These are phyloP conservation scores for Penicillium hordei DNA, from an alignment of 2,329 filamentous ascomycete species.

Conservation along the genomic window DNA sequence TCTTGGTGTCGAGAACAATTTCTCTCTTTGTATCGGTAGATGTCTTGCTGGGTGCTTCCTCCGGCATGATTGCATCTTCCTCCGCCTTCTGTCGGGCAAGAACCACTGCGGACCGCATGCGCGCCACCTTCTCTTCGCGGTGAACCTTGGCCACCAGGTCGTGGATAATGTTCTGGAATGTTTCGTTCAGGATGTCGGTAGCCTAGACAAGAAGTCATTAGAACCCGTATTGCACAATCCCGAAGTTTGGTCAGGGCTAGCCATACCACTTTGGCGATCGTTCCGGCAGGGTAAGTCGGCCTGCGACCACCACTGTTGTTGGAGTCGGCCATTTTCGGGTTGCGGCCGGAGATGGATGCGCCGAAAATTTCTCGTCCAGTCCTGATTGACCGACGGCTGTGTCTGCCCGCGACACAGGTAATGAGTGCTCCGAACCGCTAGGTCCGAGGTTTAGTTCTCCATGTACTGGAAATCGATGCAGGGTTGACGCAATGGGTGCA, in stretches of 20 bases:
- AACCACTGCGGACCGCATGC: slow-evolving; percentile 54
- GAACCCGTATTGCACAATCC: not conserved
- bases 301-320: slow-evolving; percentile 30
- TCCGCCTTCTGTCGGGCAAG: slow-evolving; percentile 47
- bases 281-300: slow-evolving; percentile 36
- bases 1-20: slow-evolving; percentile 36
- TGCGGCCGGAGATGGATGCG: slow-evolving; percentile 13
- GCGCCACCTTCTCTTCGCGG: slow-evolving; percentile 60
- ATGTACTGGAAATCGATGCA: slow-evolving; percentile 28
- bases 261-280: slow-evolving; percentile 43
- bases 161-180: slow-evolving; percentile 60
- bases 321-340: slow-evolving; percentile 34
- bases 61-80: slow-evolving; percentile 35
- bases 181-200: slow-evolving; percentile 55
- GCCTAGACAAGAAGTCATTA: slow-evolving; percentile 7
- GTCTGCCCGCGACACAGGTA: slow-evolving; percentile 26
- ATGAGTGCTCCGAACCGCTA: slow-evolving; percentile 21
- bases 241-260: slow-evolving; percentile 10
- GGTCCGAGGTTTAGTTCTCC: slow-evolving; percentile 25
- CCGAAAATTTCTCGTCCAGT: slow-evolving; percentile 9
- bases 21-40: slow-evolving; percentile 34
- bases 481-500: slow-evolving; percentile 18
- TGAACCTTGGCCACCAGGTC: slow-evolving; percentile 59
- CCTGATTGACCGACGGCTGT: slow-evolving; percentile 21
- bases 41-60: slow-evolving; percentile 34